These are phyloP conservation scores for Penstemon davidsonii DNA, from an alignment of 257 asterid genomes.

Conservation along the genomic window DNA sequence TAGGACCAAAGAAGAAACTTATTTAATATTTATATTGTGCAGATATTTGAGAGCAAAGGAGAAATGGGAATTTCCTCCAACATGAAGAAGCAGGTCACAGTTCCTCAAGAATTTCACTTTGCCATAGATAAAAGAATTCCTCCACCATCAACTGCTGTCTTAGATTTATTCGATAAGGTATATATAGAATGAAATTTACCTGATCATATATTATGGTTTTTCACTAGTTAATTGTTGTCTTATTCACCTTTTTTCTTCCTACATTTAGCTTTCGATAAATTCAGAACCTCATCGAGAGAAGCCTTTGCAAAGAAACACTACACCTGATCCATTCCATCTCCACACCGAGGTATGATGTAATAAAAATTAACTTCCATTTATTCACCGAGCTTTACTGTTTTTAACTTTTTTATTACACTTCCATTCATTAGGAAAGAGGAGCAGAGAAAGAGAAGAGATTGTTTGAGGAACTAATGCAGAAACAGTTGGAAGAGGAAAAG, in stretches of 20 bases:
- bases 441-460: conserved; percentile 70
- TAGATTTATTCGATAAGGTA: conserved; percentile 82
- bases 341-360: conserved; percentile 60
- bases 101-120: conserved; percentile 88
- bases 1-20: neutral
- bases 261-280: conserved; percentile 66
- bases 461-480: conserved; percentile 58
- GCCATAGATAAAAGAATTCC: conserved; percentile 83
- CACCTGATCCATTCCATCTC: conserved; percentile 85
- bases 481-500: conserved; percentile 78
- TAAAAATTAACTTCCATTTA: neutral
- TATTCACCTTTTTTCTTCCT: neutral
- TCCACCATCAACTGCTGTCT: conserved; percentile 60
- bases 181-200: neutral
- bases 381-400: neutral
- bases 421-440: conserved; percentile 73
- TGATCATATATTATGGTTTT: neutral
- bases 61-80: conserved; percentile 77
- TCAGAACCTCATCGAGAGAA: conserved; percentile 70
- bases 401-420: neutral
- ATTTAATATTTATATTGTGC: conserved; percentile 14
- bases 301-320: conserved; percentile 61
- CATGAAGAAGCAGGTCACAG: conserved; percentile 72
- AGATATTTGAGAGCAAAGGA: conserved; percentile 96
- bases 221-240: neutral